Evolutionary conservation across 768 basidiomycete species (phyloP), one percentile per base, ranked within the genome.

Genomic region (Suillus alpinus): DNA sequence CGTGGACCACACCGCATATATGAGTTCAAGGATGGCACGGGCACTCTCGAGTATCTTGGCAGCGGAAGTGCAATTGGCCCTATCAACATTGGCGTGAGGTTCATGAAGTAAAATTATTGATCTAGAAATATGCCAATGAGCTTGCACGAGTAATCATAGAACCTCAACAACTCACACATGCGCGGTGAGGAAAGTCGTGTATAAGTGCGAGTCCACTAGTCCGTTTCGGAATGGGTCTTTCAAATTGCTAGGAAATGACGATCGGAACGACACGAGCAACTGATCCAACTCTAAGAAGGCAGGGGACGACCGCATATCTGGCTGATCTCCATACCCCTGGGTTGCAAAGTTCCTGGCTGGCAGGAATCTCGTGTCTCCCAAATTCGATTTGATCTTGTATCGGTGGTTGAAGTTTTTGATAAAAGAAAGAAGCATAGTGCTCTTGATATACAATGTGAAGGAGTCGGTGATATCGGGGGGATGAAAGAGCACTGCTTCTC

Each of bases 31-130:
- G 43, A 89, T 84, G 1, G 82, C 79, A 52, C 90, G 81, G 2
- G 89, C 83, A 29, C 89, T 84, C 0, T 81, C 81, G 8, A 91
- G 75, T 34, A 91, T 86, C 67, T 84, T 88, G 65, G 85, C 78
- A 14, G 89, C 86, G 44, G 88, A 91, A 44, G 85, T 78, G 65
- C 89, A 92, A 39, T 83, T 83, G 18, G 79, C 78, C 50, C 73
- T 76, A 29, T 78, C 77, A 51, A 88, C 77, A 61, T 84, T 81
- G 18, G 89, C 88, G 67, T 91, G 89, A 3, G 89, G 88, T 63
- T 92, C 91, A 65, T 92, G 91, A 44, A 92, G 73, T 20, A 91
- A 76, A 56, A 92, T 87, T 14, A 76, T 83, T 6, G 87, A 83
- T 13, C 91, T 92, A 64, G 50, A 36, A 65, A 32, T 31, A 39